Evolutionary conservation across 2,329 filamentous ascomycete species (phyloP).

Genomic region (Fusarium sp.): DNA sequence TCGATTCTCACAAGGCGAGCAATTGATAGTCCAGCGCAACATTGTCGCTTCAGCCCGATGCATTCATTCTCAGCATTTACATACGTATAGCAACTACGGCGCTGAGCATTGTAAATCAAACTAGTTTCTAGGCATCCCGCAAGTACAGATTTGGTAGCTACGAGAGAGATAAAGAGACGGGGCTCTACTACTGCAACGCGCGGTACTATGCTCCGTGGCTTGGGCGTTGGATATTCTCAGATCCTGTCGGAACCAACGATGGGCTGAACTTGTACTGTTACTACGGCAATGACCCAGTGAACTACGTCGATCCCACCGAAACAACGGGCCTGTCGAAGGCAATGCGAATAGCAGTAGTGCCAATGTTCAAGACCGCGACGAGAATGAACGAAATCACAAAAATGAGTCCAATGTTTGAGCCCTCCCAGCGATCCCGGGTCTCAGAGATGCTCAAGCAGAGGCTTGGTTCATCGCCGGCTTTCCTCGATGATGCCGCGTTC

Average conservation of each 20-base stretch:
- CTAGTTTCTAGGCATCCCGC: neutral
- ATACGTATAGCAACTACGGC: neutral
- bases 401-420: rapidly evolving
- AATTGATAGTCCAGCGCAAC: rapidly evolving
- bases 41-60: neutral
- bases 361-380: rapidly evolving
- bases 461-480: no score
- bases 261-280: neutral
- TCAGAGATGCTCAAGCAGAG: no score
- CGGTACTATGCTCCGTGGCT: neutral
- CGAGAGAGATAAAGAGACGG: neutral
- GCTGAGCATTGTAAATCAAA: no score
- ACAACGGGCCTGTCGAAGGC: rapidly evolving
- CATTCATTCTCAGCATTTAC: no score
- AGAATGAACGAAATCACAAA: neutral
- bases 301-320: neutral
- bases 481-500: no score
- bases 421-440: neutral
- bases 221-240: neutral
- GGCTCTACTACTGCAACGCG: neutral
- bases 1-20: neutral
- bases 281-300: neutral
- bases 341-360: neutral
- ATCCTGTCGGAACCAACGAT: neutral
- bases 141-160: neutral